These are phyloP conservation scores for Purpureocillium lavendulum DNA, from an alignment of 2,329 filamentous ascomycete species.

Conservation along the genomic window DNA sequence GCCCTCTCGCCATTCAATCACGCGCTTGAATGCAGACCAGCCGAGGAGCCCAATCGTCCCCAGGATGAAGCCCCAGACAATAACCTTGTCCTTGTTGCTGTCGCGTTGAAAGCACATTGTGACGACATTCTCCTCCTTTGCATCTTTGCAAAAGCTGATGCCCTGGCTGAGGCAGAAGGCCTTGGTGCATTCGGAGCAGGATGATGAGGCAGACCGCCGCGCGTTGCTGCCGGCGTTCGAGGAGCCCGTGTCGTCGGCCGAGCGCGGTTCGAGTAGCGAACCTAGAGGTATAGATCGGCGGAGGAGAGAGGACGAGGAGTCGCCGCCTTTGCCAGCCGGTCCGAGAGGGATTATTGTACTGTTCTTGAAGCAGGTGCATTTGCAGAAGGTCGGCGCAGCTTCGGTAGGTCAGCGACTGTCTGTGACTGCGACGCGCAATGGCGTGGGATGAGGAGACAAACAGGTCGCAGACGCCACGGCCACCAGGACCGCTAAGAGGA, in stretches of 20 bases:
- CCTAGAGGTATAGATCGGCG: constrained; percentile 13
- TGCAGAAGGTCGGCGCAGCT: constrained; percentile 59
- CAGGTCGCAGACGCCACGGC: constrained; percentile 31
- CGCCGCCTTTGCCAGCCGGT: constrained; percentile 25
- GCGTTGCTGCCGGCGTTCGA: constrained; percentile 6
- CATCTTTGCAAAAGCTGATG: constrained; percentile 55
- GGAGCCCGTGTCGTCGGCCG: constrained; percentile 6
- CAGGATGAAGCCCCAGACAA: constrained; percentile 56
- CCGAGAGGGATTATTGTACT: constrained; percentile 57
- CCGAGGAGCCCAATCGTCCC: constrained; percentile 50
- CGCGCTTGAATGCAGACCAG: constrained; percentile 47
- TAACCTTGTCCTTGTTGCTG: constrained; percentile 57
- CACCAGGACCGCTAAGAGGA: constrained; percentile 26
- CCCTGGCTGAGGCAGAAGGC: constrained; percentile 53
- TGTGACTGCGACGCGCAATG: too few species aligned
- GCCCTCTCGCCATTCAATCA: constrained; percentile 31
- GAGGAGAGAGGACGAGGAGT: constrained; percentile 14
- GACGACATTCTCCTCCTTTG: constrained; percentile 52
- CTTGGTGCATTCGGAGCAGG: constrained; percentile 55
- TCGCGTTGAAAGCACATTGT: constrained; percentile 60
- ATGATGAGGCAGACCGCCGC: constrained; percentile 31
- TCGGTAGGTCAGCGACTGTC: not conserved
- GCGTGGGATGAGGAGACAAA: constrained; percentile 18
- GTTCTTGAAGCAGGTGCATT: constrained; percentile 63
- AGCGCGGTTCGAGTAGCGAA: constrained; percentile 10